These are phyloP conservation scores for Marasmius oreades DNA, from an alignment of 1,284 basidiomycete species.

Conservation along the genomic window DNA sequence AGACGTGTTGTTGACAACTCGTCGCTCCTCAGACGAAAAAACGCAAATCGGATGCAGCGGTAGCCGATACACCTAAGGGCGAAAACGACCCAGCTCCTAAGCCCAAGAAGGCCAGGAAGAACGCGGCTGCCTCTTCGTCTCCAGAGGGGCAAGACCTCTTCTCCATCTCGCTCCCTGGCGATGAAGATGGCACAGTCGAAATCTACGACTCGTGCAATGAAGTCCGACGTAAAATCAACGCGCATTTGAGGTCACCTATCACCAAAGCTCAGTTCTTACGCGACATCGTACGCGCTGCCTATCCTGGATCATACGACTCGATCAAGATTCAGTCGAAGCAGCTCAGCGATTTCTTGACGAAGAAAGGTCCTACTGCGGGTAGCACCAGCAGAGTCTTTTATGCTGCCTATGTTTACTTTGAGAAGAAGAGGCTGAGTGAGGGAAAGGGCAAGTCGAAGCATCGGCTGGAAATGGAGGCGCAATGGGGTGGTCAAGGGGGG, in stretches of 20 bases:
- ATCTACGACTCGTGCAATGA: constrained; percentile 18
- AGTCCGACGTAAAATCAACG: constrained; percentile 17
- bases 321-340: constrained; percentile 18
- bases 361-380: constrained; percentile 16
- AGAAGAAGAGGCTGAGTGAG: constrained; percentile 18
- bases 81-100: neutral
- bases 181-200: constrained; percentile 14
- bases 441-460: constrained; percentile 18
- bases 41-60: neutral
- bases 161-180: constrained; percentile 14
- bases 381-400: constrained; percentile 18
- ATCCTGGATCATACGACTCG: constrained; percentile 10
- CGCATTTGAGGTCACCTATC: constrained; percentile 11
- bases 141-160: constrained; percentile 11
- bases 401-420: constrained; percentile 19
- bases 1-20: neutral
- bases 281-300: constrained; percentile 18
- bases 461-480: constrained; percentile 14
- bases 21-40: neutral
- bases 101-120: neutral
- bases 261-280: constrained; percentile 18
- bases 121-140: too few species aligned
- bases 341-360: constrained; percentile 16
- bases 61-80: neutral
- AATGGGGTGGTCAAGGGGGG: constrained; percentile 12